phyloP scores from a whole-genome alignment of 2,329 filamentous ascomycete genomes.

The Diaporthe sp. region DNA sequence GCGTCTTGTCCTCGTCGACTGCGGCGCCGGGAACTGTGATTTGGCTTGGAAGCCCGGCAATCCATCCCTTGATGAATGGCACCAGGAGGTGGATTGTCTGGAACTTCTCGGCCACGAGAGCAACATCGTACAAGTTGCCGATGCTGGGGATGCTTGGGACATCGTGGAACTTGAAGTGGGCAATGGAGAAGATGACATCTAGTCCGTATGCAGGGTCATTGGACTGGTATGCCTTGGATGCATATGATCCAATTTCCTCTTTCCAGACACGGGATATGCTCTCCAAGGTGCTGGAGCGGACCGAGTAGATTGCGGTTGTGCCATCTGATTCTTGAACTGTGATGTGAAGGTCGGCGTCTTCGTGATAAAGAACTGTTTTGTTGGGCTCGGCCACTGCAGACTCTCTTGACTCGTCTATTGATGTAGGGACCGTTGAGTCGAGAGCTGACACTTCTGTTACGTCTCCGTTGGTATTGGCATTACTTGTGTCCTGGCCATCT shows the following conservation, averaged over 20 bases:
- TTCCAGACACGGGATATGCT: constrained; percentile 40
- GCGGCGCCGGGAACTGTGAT: constrained; percentile 32
- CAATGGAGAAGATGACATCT: constrained; percentile 42
- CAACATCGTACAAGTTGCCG: constrained; percentile 41
- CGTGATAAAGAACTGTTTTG: constrained; percentile 39
- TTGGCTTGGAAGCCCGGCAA: constrained; percentile 37
- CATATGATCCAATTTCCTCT: constrained; percentile 17
- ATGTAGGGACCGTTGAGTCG: constrained; percentile 7
- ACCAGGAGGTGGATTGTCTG: constrained; percentile 41
- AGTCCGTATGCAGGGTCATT: constrained; percentile 40
- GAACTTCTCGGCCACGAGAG: constrained; percentile 42
- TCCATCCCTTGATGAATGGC: constrained; percentile 41
- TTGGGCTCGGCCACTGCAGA: background rate
- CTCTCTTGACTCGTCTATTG: constrained; percentile 16
- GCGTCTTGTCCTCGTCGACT: constrained; percentile 40
- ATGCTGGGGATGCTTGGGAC: constrained; percentile 37
- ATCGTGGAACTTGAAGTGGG: constrained; percentile 44
- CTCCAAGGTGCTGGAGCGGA: constrained; percentile 39
- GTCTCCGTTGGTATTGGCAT: background rate
- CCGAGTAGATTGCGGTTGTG: constrained; percentile 37
- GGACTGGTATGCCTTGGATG: constrained; percentile 19
- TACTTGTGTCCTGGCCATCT: background rate
- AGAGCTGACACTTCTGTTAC: background rate
- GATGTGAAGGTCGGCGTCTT: constrained; percentile 41
- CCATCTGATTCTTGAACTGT: constrained; percentile 35